These are phyloP conservation scores for Tetrapyrgos nigripes DNA, from an alignment of 1,284 basidiomycete species.

Conservation along the genomic window DNA sequence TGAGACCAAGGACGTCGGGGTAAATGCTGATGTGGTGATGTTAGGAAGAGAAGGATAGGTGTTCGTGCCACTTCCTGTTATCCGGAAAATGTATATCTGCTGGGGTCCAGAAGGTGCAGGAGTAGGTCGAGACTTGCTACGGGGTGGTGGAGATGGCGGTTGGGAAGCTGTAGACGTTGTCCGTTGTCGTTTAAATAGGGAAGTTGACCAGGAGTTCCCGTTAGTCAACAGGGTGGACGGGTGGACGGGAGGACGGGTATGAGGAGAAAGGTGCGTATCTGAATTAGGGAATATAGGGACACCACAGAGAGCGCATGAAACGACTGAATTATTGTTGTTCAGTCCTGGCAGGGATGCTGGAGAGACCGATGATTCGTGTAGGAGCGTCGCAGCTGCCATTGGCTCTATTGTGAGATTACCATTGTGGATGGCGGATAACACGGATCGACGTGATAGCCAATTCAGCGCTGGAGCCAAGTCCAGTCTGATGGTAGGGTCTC, in stretches of 20 bases:
- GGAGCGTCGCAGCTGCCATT: conserved; percentile 58
- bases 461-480: conserved; percentile 95
- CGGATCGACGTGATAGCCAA: conserved; percentile 90
- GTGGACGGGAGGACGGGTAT: conserved; percentile 23
- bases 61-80: conserved; percentile 41
- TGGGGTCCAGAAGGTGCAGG: conserved; percentile 35
- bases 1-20: conserved; percentile 9
- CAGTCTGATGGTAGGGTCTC: conserved; percentile 92
- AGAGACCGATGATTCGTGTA: conserved; percentile 53
- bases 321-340: conserved; percentile 26
- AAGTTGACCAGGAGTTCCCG: conserved; percentile 56
- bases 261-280: conserved; percentile 24
- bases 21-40: conserved; percentile 19
- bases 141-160: conserved; percentile 30
- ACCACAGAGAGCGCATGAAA: conserved; percentile 81
- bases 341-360: conserved; percentile 28
- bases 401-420: conserved; percentile 94
- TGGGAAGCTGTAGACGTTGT: conserved; percentile 25
- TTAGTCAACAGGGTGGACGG: conserved; percentile 29
- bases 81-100: conserved; percentile 67
- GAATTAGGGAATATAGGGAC: conserved; percentile 54
- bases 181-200: conserved; percentile 58
- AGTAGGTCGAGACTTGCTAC: conserved; percentile 17
- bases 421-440: conserved; percentile 85
- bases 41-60: conserved; percentile 26